Evolutionary conservation across 495 filamentous ascomycete genomes (phyloP), one percentile per base, ranked within the genome.

Genomic region (Neurospora africana): DNA sequence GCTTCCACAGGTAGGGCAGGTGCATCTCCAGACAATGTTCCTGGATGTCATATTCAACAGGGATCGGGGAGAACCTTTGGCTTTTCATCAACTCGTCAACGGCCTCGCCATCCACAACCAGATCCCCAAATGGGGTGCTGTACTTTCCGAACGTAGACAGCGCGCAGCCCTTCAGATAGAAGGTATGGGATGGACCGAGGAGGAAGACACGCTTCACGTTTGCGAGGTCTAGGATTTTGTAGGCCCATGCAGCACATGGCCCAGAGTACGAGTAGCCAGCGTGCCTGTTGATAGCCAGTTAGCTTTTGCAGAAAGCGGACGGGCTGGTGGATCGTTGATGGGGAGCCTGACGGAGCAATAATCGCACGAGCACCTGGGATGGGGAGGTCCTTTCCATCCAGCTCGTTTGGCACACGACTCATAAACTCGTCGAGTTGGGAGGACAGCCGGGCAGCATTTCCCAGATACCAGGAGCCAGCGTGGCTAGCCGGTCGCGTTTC

Each of bases 11-110:
- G 77, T 95, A 98, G 2, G 95, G 95, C 0, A 98, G 85, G 75
- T 99, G 95, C 90, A 98, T 97, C 82, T 98, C 96, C 33, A 98
- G 89, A 69, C 93, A 97, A 81, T 99, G 95, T 80, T 99, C 95
- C 39, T 88, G 90, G 73, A 94, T 90, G 75, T 99, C 95, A 11
- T 88, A 83, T 5, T 84, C 80, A 36, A 78, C 78, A 1, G 88
- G 86, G 87, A 97, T 94, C n/a, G 85, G 87, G n/a, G 89, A 86
- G 79, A 98, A 97, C 68, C 84, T 82, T 21, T 86, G 86, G 10
- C 89, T 90, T 5, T 82, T 75, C 41, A 86, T 84, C 19, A 98
- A 88, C 75, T 87, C 80, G 61, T 86, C 72, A 39, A 94, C 89
- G 9, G 89, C 88, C 10, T 84, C 84, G 30, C 80, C 85, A 81